A percentile compares a stretch with the other conserved stretches of the same genome.
Conservation (phyloP, 805 yeast species). For the Wickerhamiella azyma region DNA sequence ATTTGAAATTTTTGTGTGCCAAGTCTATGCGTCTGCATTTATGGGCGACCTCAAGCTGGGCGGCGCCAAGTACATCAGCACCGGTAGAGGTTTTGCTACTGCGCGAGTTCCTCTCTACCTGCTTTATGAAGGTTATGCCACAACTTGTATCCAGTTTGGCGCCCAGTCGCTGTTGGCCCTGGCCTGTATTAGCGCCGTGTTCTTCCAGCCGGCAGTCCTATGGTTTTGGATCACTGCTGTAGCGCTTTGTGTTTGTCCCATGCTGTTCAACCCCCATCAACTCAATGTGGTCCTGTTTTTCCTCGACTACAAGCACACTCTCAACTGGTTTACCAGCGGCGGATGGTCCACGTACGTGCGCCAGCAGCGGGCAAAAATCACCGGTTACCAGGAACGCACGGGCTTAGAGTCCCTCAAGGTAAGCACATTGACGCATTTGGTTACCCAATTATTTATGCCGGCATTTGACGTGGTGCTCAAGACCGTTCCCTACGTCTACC, state of each 20-base stretch:
- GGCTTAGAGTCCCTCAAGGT: conserved; percentile 47
- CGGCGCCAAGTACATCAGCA: conserved; percentile 70
- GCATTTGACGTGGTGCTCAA: conserved; percentile 43
- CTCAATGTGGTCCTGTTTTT: conserved; percentile 81
- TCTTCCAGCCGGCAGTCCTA: conserved; percentile 71
- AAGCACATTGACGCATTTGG: conserved; percentile 49
- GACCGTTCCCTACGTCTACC: conserved; percentile 45
- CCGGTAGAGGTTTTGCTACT: conserved; percentile 76
- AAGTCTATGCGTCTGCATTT: conserved; percentile 59
- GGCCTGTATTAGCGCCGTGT: conserved; percentile 41
- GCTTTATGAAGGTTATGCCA: conserved; percentile 55
- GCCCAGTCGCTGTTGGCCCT: conserved; percentile 38
- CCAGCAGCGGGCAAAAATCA: conserved; percentile 57
- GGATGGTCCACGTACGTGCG: conserved; percentile 63
- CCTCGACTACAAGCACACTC: conserved; percentile 73
- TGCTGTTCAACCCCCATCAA: conserved; percentile 87
- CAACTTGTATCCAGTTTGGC: conserved; percentile 56
- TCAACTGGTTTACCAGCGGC: conserved; percentile 48
- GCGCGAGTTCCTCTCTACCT: conserved; percentile 51
- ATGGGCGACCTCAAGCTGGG: conserved; percentile 57
- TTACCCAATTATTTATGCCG: conserved; percentile 58
- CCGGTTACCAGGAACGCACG: conserved; percentile 57
- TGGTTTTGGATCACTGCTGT: conserved; percentile 92
- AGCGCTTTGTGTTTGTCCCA: conserved; percentile 74
- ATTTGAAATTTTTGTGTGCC: conserved; percentile 69